These are phyloP conservation scores for Vigna nakashimae DNA, from an alignment of 306 rosid species.

Conservation along the genomic window DNA sequence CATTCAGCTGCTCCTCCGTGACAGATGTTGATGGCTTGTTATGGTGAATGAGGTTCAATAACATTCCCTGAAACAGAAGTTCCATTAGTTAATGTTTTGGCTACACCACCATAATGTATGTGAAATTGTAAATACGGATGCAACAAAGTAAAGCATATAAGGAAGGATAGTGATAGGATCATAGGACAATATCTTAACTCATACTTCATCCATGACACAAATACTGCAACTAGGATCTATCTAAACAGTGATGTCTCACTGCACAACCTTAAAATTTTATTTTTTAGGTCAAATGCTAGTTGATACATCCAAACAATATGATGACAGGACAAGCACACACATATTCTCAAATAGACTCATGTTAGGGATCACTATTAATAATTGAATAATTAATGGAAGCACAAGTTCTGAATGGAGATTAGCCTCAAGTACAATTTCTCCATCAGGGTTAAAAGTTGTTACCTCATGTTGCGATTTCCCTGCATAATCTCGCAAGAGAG, in stretches of 20 bases:
- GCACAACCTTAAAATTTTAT: background rate
- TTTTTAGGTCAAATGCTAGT: background rate
- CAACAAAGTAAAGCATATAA: background rate
- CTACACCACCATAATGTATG: conserved; percentile 22
- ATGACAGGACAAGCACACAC: conserved; percentile 3
- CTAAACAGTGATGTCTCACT: conserved; percentile 14
- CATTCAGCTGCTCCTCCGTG: conserved; percentile 35
- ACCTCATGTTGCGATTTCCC: conserved; percentile 83
- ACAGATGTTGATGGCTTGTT: conserved; percentile 46
- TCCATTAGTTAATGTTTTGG: conserved; percentile 20
- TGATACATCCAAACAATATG: background rate
- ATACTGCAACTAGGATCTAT: conserved; percentile 21
- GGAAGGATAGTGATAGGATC: background rate
- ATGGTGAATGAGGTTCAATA: conserved; percentile 64
- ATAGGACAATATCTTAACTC: background rate
- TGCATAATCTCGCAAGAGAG: conserved; percentile 77
- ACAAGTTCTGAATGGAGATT: conserved; percentile 14
- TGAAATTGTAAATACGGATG: background rate
- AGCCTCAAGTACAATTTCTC: conserved; percentile 18
- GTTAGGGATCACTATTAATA: background rate
- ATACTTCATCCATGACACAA: background rate
- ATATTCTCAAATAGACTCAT: too few species aligned
- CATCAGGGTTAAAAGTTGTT: conserved; percentile 32
- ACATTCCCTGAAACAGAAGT: conserved; percentile 68
- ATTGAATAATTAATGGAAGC: conserved; percentile 7